A percentile compares a stretch with the other conserved stretches of the same genome.
Conservation (phyloP, 192 early-diverging fungal genomes). For the Neocallimastix lanati region DNA sequence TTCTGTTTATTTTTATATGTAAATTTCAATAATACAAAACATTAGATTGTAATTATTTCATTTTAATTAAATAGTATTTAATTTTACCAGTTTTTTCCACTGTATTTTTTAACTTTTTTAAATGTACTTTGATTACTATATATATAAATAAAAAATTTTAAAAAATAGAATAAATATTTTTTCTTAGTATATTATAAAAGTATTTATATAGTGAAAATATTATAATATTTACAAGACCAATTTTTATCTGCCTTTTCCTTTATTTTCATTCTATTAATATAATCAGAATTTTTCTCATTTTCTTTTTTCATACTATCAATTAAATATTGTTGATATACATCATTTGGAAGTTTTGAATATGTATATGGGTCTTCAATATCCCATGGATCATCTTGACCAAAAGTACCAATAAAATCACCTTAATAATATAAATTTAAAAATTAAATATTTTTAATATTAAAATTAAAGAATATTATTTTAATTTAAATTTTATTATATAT, state of each 20-base stretch:
- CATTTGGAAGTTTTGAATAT: slow-evolving; percentile 6
- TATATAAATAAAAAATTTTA: no score
- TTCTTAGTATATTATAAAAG: no score
- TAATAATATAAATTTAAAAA: no score
- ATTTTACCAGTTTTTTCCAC: not conserved
- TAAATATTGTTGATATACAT: not conserved
- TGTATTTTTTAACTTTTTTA: not conserved
- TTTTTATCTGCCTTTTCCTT: not conserved
- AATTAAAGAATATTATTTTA: no score
- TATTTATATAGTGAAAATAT: not conserved
- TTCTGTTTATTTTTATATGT: not conserved
- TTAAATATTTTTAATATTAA: no score
- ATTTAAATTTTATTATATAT: no score
- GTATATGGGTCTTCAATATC: slow-evolving; percentile 17
- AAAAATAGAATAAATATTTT: no score
- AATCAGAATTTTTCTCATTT: not conserved
- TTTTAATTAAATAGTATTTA: no score
- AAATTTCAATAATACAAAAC: no score
- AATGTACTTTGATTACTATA: not conserved
- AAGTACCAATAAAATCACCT: slow-evolving; percentile 27
- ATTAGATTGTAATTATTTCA: no score
- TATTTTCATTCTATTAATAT: not conserved
- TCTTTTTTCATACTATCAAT: not conserved
- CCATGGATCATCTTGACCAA: slow-evolving; percentile 25
- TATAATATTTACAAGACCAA: not conserved